Evolutionary conservation across 441 rosid species (phyloP), one percentile per base, ranked within the genome.

Genomic region (Aquilaria agallochum): DNA sequence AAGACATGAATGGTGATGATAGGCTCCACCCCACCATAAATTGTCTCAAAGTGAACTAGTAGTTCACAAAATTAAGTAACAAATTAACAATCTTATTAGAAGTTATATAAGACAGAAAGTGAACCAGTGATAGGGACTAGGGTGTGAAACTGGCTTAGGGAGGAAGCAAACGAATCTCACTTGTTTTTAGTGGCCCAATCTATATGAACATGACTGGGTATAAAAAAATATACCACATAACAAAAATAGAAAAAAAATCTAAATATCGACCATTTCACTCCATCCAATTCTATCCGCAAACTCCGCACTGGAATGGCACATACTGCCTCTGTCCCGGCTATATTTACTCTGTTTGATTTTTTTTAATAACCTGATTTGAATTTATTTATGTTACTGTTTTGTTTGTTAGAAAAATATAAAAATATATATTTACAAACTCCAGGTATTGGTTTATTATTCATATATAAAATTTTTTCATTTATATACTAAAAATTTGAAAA

Each of bases 91-190:
- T 36, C 6, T 20, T 13, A 65, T 66, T 68, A 72, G 77, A 60
- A 70, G 72, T 60, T 78, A 76, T 74, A 82, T 56, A 72, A 68
- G 74, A 65, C 53, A 63, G 70, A 72, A 55, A 73, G 70, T 11
- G 59, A 77, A 57, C 27, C 27, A 20, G 27, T 20, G 27, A 20
- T 20, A 1, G 27, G 27, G 27, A 20, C 27, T 20, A 68, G 70
- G 33, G 57, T 66, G 42, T 60, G 81, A 80, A 75, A 72, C 68
- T 83, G 77, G 81, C 85, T 80, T 78, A 75, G 71, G 84, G 73
- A 70, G 76, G 83, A 84, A 84, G 88, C 82, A 82, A 82, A 67
- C 69, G 79, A 56, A 69, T 70, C 74, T 13, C 42, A 36, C 42
- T 40, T 50, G 65, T 74, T 76, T 76, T 74, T 36, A 61, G 64